Evolutionary conservation across 1,139 yeast genomes (phyloP), one percentile per base, ranked within the genome.

Genomic region (Eremothecium sinecaudum): DNA sequence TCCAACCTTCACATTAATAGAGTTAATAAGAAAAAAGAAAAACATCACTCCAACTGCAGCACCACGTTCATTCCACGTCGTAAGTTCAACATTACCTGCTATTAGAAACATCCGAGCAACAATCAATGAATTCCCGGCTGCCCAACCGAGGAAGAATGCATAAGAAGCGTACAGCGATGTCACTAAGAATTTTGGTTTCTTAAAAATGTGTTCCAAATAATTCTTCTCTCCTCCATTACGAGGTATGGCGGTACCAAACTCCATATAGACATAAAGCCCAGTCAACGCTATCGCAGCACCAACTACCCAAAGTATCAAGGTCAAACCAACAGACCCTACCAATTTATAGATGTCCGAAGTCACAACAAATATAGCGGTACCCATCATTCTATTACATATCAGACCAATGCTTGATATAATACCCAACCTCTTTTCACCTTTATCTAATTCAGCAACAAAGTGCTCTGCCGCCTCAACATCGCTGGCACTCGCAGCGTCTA

Each of bases 161-260:
- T 81, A 80, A 4, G 84, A 60, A 2, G 83, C 84, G 51, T 80
- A 82, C 75, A 80, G 73, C 35, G 83, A 76, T 14, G 83, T 73
- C 32, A 78, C 69, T 40, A 83, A 65, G 48, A 76, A 77, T 50
- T 67, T 72, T 18, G 94, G 94, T 50, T 68, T 72, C 34, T 64
- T 66, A 61, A 68, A 82, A 42, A 81, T 73, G 48, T 72, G 76
- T 56, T 81, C 92, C 47, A 83, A 64, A 54, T 82, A 83, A 51
- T 80, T 80, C 61, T 82, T 81, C 54, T 82, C 94, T 44, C 94
- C 94, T 45, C 94, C 94, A 50, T 82, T 81, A 58, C 79, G 73
- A 21, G 92, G 90, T 44, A 82, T 73, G 25, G 83, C 84, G 9
- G 84, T 71, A 12, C 94, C 94, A 58, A 81, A 79, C 55, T 82